Conservation (phyloP, 2,329 filamentous ascomycete species). For the Epichloe aotearoae region DNA sequence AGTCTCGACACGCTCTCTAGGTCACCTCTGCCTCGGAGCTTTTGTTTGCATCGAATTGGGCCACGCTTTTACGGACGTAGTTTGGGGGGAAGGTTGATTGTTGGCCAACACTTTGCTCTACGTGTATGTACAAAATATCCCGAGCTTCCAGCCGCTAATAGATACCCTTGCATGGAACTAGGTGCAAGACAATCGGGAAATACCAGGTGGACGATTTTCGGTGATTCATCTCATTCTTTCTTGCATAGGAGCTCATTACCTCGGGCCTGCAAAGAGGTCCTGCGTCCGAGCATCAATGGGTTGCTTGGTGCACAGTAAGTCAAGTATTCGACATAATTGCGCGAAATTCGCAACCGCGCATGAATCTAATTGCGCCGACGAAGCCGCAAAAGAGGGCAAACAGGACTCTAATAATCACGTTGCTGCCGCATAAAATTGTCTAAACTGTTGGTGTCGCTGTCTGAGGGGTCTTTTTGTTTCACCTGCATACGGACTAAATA, state of each 20-base stretch:
- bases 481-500: no score
- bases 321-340: background rate
- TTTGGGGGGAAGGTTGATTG: no score
- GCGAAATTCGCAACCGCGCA: background rate
- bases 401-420: no score
- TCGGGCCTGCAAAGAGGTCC: background rate
- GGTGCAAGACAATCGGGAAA: background rate
- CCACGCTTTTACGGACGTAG: no score
- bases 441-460: background rate
- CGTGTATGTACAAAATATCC: background rate
- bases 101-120: background rate
- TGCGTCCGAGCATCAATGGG: background rate
- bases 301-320: background rate
- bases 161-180: background rate
- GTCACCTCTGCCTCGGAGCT: no score
- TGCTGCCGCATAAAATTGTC: no score
- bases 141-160: background rate
- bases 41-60: no score
- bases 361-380: background rate
- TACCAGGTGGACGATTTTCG: background rate
- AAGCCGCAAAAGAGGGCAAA: background rate
- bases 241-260: background rate
- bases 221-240: background rate
- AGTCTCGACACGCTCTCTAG: no score
- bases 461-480: background rate